Conservation (phyloP, 176 grass and related monocot species). For the Rhynchospora tenuis region DNA sequence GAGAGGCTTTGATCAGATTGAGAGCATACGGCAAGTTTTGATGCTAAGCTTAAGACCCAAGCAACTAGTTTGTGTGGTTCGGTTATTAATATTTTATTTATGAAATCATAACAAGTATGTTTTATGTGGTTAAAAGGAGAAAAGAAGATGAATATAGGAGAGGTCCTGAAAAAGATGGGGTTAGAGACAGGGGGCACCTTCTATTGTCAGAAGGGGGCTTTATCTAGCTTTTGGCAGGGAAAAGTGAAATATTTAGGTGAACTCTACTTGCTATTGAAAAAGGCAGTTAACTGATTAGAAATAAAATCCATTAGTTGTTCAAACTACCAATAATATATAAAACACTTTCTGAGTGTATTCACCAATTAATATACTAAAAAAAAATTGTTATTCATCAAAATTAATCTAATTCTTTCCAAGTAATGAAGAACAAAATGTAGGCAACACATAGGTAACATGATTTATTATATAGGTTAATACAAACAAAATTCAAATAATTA, state of each 20-base stretch:
- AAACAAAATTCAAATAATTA: no score
- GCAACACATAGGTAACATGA: no score
- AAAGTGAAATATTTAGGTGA: not conserved
- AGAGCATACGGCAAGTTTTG: constrained; percentile 34
- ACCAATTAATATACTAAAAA: no score
- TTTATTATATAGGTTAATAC: no score
- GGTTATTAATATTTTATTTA: constrained; percentile 6
- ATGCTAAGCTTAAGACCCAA: constrained; percentile 54
- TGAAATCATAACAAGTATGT: not conserved
- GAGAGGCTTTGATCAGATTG: constrained; percentile 27
- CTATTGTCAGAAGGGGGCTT: constrained; percentile 9
- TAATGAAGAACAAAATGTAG: no score
- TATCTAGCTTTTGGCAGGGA: not conserved
- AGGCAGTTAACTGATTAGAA: not conserved
- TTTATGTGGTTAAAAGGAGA: not conserved
- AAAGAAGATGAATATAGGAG: not conserved
- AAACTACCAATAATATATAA: not conserved
- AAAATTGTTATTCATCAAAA: no score
- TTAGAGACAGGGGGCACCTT: not conserved
- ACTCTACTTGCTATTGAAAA: not conserved
- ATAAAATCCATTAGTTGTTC: not conserved
- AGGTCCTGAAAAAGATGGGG: not conserved
- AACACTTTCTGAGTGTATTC: not conserved
- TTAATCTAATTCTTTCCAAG: no score
- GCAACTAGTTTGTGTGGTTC: constrained; percentile 25